Evolutionary conservation across 345 rosid genomes (phyloP), one percentile per base, ranked within the genome.

Genomic region (Limnanthes douglasii): DNA sequence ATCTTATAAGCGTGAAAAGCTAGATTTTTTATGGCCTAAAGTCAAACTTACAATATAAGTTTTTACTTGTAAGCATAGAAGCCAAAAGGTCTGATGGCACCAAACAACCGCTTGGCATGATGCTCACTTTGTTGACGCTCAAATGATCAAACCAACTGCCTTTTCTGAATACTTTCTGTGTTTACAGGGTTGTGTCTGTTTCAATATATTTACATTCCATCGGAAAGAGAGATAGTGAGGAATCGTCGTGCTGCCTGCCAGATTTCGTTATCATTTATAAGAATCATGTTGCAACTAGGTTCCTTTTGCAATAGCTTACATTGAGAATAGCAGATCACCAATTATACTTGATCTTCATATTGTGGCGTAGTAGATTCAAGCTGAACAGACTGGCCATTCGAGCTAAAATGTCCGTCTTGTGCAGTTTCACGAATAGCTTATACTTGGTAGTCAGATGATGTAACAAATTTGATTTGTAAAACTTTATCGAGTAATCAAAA

Each of bases 131-230:
- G n/a, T n/a, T n/a, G n/a, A n/a, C n/a, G n/a, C n/a, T n/a, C n/a
- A n/a, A 16, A 31, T 41, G 33, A 11, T 11, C 26, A 3, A 30
- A 34, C 30, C 31, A 20, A 21, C 20, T 43, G 21, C 12, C 21
- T 50, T 41, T 18, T 13, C 5, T 3, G 1, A 3, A 17, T 6
- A 41, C 12, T 6, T 35, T 8, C 19, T 39, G 24, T 46, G 35
- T 38, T 38, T 57, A 29, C 81, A 75, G 84, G 13, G 80, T 78
- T 9, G 77, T 70, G 12, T 78, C 90, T 3, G 69, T 79, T 26
- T 66, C 72, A 0, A 59, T 79, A 16, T 69, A 75, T 67, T 56
- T 64, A 37, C 73, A 72, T 63, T 61, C 70, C 0, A 27, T 21
- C 0, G 82, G 85, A 37, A 72, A 72, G 67, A 31, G 45, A 66